These are phyloP conservation scores for Lodderomyces jiufengensis DNA, from an alignment of 1,139 yeast genomes.

Conservation along the genomic window DNA sequence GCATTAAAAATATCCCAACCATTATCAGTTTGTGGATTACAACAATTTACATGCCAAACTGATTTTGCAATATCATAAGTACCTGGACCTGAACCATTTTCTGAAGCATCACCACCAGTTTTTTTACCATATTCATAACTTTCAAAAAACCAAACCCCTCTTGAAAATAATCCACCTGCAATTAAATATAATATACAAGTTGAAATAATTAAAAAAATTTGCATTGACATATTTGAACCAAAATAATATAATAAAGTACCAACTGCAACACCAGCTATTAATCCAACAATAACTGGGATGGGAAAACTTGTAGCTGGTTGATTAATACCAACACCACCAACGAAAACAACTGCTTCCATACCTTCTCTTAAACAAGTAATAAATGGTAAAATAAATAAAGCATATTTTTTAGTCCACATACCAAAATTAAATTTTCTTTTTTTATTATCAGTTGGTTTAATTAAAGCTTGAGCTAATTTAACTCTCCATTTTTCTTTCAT, in stretches of 20 bases:
- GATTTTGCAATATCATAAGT: slow-evolving; percentile 71
- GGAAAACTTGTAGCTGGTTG: slow-evolving; percentile 81
- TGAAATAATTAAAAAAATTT: slow-evolving; percentile 72
- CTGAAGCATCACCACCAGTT: slow-evolving; percentile 89
- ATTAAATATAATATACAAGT: slow-evolving; percentile 81
- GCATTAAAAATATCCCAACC: slow-evolving; percentile 91
- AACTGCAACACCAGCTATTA: slow-evolving; percentile 65
- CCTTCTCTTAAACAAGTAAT: slow-evolving; percentile 88
- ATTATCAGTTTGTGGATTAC: slow-evolving; percentile 82
- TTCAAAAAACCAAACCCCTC: slow-evolving; percentile 88
- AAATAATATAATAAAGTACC: slow-evolving; percentile 71
- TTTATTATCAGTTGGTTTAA: slow-evolving; percentile 34
- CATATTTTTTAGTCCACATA: slow-evolving; percentile 55
- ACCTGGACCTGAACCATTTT: slow-evolving; percentile 89
- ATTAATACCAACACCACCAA: slow-evolving; percentile 84
- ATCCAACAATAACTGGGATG: slow-evolving; percentile 73
- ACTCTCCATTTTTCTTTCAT: slow-evolving; percentile 91
- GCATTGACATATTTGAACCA: slow-evolving; percentile 74
- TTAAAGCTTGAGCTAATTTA: slow-evolving; percentile 74
- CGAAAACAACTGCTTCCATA: slow-evolving; percentile 84
- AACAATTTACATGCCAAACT: slow-evolving; percentile 94
- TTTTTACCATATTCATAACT: slow-evolving; percentile 54
- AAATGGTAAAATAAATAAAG: slow-evolving; percentile 75
- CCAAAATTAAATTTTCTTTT: slow-evolving; percentile 32
- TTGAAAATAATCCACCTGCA: slow-evolving; percentile 83